Base-by-base conservation (phyloP, 2,329 filamentous ascomycete genomes). In the Trichoderma sp. region DNA sequence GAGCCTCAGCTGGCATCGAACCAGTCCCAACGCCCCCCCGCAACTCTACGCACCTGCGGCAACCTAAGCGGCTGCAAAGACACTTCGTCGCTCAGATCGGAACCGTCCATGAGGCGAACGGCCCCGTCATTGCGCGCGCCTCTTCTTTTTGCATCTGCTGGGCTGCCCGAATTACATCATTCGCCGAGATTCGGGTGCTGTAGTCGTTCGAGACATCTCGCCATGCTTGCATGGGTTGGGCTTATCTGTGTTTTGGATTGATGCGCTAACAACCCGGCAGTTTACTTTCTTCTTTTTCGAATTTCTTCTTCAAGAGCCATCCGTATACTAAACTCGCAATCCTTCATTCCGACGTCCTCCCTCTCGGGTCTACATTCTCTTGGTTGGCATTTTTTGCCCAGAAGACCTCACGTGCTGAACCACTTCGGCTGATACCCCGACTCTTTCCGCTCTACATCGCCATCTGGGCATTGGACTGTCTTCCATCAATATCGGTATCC, bases 401-500 rank as follows among this genome's bases (percentile, higher is more conserved):
- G 58, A 66, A 34, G 50, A 58, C 20, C 61, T 71, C 68, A 65
- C 68, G 53, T 68, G 53, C 63, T 67, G 68, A 39, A 68, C 43
- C 53, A 47, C 53, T 36, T 61, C 57, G 67, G n/a, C 39, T 53
- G 68, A 55, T 26, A 34, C 17, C 26, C 30, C 17, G 58, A 34
- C 28, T 23, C 43, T 57, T 55, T 61, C 57, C 36, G 55, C 28
- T 50, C 66, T 47, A 34, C 55, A 15, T 62, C 58, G 63, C 68
- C 72, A 63, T 68, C 69, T 68, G 63, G 20, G 70, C 68, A 68
- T 53, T 68, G 72, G 72, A 43, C 12, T 34, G 58, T 30, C 62
- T 36, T 11, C 39, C 57, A 28, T 20, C 12, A 36, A 28, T 28
- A 68, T 68, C 66, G 39, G 34, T 11, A 50, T 68, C 55, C 34